Base-by-base conservation (phyloP, 2,329 filamentous ascomycete genomes). In the Parascedosporium putredinis region DNA sequence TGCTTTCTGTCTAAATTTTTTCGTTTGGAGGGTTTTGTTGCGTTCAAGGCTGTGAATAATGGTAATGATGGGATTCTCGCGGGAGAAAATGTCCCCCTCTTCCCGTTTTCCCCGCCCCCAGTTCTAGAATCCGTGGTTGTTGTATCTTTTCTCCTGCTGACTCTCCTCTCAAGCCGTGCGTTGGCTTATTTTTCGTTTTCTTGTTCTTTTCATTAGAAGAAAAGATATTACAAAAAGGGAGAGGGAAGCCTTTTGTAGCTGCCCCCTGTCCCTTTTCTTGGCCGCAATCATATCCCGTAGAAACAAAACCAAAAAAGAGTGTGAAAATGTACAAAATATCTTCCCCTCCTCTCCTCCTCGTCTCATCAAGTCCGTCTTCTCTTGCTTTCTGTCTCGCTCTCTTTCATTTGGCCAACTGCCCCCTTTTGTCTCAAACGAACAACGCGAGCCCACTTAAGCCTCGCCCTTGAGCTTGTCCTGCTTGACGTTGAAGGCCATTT, bases 381-480 rank as follows among this genome's bases (percentile, higher is more conserved):
- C 7, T 6, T 5, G 40, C 18, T 24, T 27, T 38, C 6, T 33
- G 3, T 16, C n/a, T 20, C 14, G 8, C 20, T 4, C 10, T 8
- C 10, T 24, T 3, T 20, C 23, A 22, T 25, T 45, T 16, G 1
- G 29, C 14, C 9, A n/a, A n/a, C n/a, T n/a, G n/a, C n/a, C n/a
- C n/a, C n/a, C n/a, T n/a, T n/a, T n/a, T n/a, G 6, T 29, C 12
- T 47, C 20, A 24, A 34, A 42, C 10, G 24, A 29, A 31, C 23
- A 50, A 42, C 12, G 22, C 16, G 23, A n/a, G n/a, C n/a, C n/a
- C n/a, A n/a, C 31, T 34, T 44, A 51, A 34, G 22, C 36, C 68
- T 81, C 77, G 60, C 81, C 81, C 73, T 83, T 84, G 50, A 84
- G 72, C 71, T 84, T 84, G 59, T 83, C 80, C 67, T 84, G 79